Conservation (phyloP, 306 rosid species). For the Datisca glomerata region DNA sequence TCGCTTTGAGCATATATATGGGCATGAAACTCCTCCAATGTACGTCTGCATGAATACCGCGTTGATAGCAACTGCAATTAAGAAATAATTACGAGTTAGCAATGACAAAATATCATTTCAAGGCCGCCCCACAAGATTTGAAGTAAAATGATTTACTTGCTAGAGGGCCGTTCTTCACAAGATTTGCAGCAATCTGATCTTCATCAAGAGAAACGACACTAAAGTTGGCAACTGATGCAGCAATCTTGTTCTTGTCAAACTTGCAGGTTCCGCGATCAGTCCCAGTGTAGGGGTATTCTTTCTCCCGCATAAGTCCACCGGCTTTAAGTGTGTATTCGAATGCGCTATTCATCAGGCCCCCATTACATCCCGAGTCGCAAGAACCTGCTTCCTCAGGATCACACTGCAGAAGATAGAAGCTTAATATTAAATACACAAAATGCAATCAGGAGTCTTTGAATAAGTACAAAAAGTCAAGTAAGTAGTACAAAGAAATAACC, state of each 20-base stretch:
- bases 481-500: too few relatives aligned
- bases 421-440: neutral
- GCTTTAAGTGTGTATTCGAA: conserved; percentile 79
- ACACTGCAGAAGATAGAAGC: conserved; percentile 39
- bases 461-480: too few relatives aligned
- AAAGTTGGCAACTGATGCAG: conserved; percentile 83
- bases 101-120: neutral
- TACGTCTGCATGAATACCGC: conserved; percentile 96
- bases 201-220: conserved; percentile 79
- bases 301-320: conserved; percentile 85
- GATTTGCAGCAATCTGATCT: conserved; percentile 85
- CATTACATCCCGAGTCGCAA: conserved; percentile 91
- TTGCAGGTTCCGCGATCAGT: conserved; percentile 60
- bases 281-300: conserved; percentile 88
- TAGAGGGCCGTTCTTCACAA: conserved; percentile 88
- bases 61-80: conserved; percentile 75
- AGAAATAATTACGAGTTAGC: too few relatives aligned
- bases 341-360: conserved; percentile 97
- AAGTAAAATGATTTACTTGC: conserved; percentile 35
- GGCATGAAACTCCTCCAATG: conserved; percentile 86
- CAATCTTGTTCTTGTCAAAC: conserved; percentile 65
- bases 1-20: conserved; percentile 69
- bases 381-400: conserved; percentile 77
- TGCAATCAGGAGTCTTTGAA: too few relatives aligned
- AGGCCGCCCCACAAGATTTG: neutral